Percentiles rank a stretch among this genome's conserved stretches.
Evolutionary conservation across 371 early-diverging fungal species (phyloP).

Genomic region (Mucor lusitanicus): DNA sequence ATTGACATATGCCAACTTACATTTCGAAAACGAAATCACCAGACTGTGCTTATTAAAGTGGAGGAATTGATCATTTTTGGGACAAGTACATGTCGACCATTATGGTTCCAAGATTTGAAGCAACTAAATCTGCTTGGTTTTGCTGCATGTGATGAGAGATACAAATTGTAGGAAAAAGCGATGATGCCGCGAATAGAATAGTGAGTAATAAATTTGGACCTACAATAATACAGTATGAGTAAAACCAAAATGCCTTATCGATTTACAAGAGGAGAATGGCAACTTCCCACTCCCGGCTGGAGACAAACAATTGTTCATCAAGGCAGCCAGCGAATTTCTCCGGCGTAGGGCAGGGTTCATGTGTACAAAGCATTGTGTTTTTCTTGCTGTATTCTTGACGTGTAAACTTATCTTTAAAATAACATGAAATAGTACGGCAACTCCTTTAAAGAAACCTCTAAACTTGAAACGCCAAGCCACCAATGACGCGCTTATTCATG

Average conservation of each 20-base stretch:
- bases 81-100: slow-evolving; percentile 7
- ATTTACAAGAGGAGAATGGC: slow-evolving; percentile 18
- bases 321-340: slow-evolving; percentile 17
- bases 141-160: slow-evolving; percentile 10
- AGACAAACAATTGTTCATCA: slow-evolving; percentile 16
- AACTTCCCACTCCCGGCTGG: slow-evolving; percentile 23
- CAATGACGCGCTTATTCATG: slow-evolving; percentile 13
- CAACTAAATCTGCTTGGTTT: slow-evolving; percentile 14
- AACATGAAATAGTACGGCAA: slow-evolving; percentile 14
- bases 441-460: slow-evolving; percentile 12
- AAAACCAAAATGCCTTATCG: slow-evolving; percentile 14
- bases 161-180: slow-evolving; percentile 11
- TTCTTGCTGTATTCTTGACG: slow-evolving; percentile 14
- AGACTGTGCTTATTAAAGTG: slow-evolving; percentile 15
- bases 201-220: slow-evolving; percentile 13
- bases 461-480: slow-evolving; percentile 13
- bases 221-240: slow-evolving; percentile 9
- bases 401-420: slow-evolving; percentile 18
- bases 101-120: slow-evolving; percentile 10
- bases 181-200: slow-evolving; percentile 8
- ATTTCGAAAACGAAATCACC: slow-evolving; percentile 13
- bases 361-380: slow-evolving; percentile 16
- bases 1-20: slow-evolving; percentile 12
- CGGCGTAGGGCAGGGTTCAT: slow-evolving; percentile 16
- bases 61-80: slow-evolving; percentile 9